Evolutionary conservation across 768 basidiomycete species (phyloP).

Genomic region (Auricularia auricula-judae): DNA sequence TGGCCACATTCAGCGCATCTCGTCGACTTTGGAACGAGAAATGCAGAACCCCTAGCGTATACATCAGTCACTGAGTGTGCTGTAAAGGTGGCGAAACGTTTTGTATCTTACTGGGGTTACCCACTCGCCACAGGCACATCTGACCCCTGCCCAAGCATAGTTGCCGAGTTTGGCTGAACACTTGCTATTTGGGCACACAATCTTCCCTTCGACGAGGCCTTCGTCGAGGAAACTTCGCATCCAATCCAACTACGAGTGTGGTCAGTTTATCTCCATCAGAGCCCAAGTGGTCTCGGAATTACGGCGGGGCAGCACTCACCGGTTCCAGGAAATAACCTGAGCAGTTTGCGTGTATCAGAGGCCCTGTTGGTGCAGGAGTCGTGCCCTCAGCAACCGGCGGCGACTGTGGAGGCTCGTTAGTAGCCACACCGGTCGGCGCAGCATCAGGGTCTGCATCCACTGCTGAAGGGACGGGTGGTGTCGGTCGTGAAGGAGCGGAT

Average conservation of each 20-base stretch:
- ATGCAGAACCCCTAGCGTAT: conserved; percentile 42
- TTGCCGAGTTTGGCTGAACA: conserved; percentile 89
- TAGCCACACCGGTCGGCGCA: background rate
- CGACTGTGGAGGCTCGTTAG: conserved; percentile 11
- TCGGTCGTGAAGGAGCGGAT: background rate
- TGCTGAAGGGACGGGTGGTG: background rate
- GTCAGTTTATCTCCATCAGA: background rate
- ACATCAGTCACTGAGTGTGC: background rate
- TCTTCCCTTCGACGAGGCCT: conserved; percentile 78
- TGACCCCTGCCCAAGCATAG: conserved; percentile 93
- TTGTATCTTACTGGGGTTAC: conserved; percentile 63
- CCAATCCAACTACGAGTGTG: conserved; percentile 68
- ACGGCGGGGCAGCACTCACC: conserved; percentile 33
- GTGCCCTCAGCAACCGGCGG: background rate
- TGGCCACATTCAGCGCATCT: conserved; percentile 22
- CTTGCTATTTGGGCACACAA: conserved; percentile 83
- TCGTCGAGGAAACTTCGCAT: conserved; percentile 74
- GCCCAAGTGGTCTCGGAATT: too few species aligned
- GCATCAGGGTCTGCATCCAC: background rate
- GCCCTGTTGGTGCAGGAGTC: background rate
- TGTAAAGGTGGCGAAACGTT: background rate
- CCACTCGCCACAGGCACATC: conserved; percentile 88
- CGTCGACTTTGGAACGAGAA: conserved; percentile 42
- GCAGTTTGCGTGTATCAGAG: conserved; percentile 64
- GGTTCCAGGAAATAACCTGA: conserved; percentile 97